A percentile compares a stretch with the other conserved stretches of the same genome.
These are phyloP conservation scores for Rhazya stricta DNA, from an alignment of 257 asterid genomes.

Conservation along the genomic window DNA sequence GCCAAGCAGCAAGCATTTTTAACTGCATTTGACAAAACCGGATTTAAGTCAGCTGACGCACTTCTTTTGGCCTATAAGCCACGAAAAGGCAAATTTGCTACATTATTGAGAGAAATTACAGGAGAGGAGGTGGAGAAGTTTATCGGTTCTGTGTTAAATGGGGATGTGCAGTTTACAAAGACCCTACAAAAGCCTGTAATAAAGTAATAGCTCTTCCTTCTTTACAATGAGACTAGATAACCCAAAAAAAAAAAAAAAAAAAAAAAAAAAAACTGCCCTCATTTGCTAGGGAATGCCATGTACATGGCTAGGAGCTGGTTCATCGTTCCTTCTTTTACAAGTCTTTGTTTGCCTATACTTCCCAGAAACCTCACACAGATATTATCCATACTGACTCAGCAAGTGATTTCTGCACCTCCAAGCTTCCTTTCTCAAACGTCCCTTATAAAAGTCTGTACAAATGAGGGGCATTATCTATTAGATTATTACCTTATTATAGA, in stretches of 20 bases:
- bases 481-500: too few species aligned
- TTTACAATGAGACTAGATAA: not conserved
- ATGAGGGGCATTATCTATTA: not conserved
- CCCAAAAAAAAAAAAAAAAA: too few species aligned
- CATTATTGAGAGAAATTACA: constrained; percentile 41
- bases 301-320: not conserved
- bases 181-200: constrained; percentile 51
- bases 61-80: constrained; percentile 81
- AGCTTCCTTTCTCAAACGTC: not conserved
- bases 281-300: not conserved
- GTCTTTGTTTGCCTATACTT: not conserved
- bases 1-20: constrained; percentile 64
- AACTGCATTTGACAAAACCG: constrained; percentile 58
- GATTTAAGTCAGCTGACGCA: constrained; percentile 52
- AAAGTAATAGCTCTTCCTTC: constrained; percentile 17
- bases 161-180: constrained; percentile 67
- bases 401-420: not conserved
- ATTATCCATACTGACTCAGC: not conserved
- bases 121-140: constrained; percentile 63
- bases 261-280: too few species aligned
- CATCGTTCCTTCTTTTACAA: not conserved
- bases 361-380: not conserved
- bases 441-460: not conserved
- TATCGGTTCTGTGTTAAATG: constrained; percentile 60
- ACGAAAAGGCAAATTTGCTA: constrained; percentile 64